A percentile compares a stretch with the other conserved stretches of the same genome.
These are phyloP conservation scores for Pythium volutum DNA, from an alignment of 352 stramenopile genomes.

Conservation along the genomic window DNA sequence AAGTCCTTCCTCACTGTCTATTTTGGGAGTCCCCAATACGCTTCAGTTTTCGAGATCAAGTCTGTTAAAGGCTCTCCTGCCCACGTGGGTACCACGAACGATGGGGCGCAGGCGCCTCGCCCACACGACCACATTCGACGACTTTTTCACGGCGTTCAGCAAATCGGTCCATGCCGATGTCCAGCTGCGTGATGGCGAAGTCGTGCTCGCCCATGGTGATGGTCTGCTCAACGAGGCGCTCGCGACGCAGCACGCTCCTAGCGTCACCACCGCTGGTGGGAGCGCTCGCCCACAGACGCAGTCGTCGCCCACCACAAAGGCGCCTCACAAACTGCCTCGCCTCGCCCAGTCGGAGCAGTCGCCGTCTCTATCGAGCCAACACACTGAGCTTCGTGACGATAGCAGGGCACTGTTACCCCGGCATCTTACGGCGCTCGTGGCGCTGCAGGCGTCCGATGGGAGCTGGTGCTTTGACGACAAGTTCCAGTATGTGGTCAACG, in stretches of 20 bases:
- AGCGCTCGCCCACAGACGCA: neutral
- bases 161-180: conserved; percentile 50
- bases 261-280: neutral
- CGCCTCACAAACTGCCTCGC: neutral
- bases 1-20: too few relatives aligned
- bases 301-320: neutral
- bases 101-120: conserved; percentile 1
- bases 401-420: conserved; percentile 20
- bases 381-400: neutral
- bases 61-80: too few relatives aligned
- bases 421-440: conserved; percentile 39
- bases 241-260: neutral
- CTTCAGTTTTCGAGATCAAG: too few relatives aligned
- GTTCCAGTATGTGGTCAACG: conserved; percentile 56
- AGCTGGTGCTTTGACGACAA: conserved; percentile 60
- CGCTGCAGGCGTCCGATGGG: conserved; percentile 54
- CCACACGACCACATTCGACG: conserved; percentile 41
- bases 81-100: too few relatives aligned
- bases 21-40: too few relatives aligned
- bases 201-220: conserved; percentile 22
- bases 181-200: conserved; percentile 34
- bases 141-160: conserved; percentile 65
- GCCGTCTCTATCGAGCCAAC: neutral
- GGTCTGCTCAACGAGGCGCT: conserved; percentile 12
- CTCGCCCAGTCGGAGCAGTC: neutral